Evolutionary conservation across 352 stramenopile genomes (phyloP), one percentile per base, ranked within the genome.

Genomic region (Phytopythium kandeliae): DNA sequence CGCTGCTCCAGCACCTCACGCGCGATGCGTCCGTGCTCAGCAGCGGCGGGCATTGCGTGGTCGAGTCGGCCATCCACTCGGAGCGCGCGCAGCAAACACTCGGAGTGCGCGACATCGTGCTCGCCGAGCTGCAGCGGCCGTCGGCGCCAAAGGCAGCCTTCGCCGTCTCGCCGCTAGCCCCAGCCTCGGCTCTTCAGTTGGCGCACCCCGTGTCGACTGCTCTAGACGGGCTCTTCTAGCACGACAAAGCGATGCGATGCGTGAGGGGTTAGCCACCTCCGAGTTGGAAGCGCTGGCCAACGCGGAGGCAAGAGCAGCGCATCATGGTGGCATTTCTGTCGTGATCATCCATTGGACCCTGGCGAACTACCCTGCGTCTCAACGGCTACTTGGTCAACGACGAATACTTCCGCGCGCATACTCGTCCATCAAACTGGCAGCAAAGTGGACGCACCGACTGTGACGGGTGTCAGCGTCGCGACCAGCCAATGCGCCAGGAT

Each of bases 1-100:
- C 54, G 44, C 59, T 76, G 7, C 46, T 86, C 15, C 54, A 57
- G 41, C 71, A 76, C 17, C 25, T 85, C n/a, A 35, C 69, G 7
- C 30, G 24, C n/a, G 19, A 41, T 11, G 19, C 30, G 5, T 28
- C 55, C 26, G 26, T 4, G 28, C 13, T 4, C 19, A 46, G 25
- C 8, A 44, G 16, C 28, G 22, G 6, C 21, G n/a, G 25, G 0
- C 28, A 67, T 6, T 66, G 25, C 49, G 71, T 47, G 41, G 71
- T 25, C 36, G 47, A n/a, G 58, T 35, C 71, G 12, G 22, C 33
- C 11, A 69, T 81, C 38, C 71, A 78, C 46, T 62, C 65, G 26
- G 42, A 57, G 30, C 10, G 31, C 17, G 45, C 60, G 21, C 70
- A 74, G 50, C 62, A 78, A 45, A 40, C 57, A 12, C 57, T 81